Percentiles rank a stretch among this genome's conserved stretches.
Conservation (phyloP, 2,329 filamentous ascomycete species). For the Ascosphaera acerosa region DNA sequence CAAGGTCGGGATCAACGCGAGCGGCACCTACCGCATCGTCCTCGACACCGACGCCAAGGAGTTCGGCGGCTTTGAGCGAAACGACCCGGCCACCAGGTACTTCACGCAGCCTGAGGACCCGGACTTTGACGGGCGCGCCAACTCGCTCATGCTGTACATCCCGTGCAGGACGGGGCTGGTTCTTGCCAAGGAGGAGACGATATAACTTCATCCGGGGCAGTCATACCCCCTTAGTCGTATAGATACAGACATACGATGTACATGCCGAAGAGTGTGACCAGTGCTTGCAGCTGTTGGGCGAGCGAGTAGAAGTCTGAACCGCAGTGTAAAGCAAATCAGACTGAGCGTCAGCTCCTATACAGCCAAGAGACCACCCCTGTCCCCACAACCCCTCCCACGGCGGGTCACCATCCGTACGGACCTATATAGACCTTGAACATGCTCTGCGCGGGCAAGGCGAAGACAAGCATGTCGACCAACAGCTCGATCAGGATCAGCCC, state of each 20-base stretch:
- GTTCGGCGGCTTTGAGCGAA: slow-evolving; percentile 55
- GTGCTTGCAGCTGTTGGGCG: no score
- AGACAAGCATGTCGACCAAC: background rate
- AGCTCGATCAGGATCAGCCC: background rate
- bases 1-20: slow-evolving; percentile 59
- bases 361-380: no score
- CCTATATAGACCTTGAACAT: background rate
- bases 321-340: no score
- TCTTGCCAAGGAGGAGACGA: slow-evolving; percentile 25
- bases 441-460: background rate
- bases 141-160: slow-evolving; percentile 82
- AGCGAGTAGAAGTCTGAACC: no score
- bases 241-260: no score
- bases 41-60: slow-evolving; percentile 54
- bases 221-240: no score
- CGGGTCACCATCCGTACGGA: no score
- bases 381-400: no score
- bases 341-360: no score
- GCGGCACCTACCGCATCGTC: slow-evolving; percentile 69
- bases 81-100: slow-evolving; percentile 60
- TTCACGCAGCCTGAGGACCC: slow-evolving; percentile 61
- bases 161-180: slow-evolving; percentile 61
- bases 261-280: no score
- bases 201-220: no score
- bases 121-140: slow-evolving; percentile 62